Evolutionary conservation across 345 rosid genomes (phyloP).

Genomic region (Viola odorata): DNA sequence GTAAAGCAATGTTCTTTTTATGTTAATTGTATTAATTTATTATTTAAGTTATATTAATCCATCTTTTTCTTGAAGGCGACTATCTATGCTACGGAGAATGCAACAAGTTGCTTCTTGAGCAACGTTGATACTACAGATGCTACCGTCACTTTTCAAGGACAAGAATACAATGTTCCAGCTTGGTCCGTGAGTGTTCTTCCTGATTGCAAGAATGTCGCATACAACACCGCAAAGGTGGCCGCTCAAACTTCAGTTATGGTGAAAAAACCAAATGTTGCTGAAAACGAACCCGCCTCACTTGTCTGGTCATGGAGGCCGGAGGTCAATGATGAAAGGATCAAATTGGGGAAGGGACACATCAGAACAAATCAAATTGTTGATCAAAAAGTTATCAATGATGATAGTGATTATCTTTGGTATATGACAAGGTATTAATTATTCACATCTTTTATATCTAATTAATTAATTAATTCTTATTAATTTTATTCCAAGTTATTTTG

Average conservation of each 20-base stretch:
- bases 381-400: conserved; percentile 3
- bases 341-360: conserved; percentile 3
- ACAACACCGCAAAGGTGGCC: conserved; percentile 13
- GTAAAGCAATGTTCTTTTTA: too few relatives aligned
- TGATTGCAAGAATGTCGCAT: conserved; percentile 14
- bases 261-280: neutral
- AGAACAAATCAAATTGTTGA: conserved; percentile 6
- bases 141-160: conserved; percentile 2
- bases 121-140: neutral
- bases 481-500: too few relatives aligned
- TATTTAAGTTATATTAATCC: too few relatives aligned
- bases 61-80: too few relatives aligned
- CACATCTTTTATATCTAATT: too few relatives aligned
- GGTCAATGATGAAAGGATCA: neutral
- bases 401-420: conserved; percentile 3
- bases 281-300: neutral
- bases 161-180: conserved; percentile 10
- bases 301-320: conserved; percentile 13
- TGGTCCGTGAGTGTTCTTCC: conserved; percentile 18
- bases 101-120: conserved; percentile 6
- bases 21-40: too few relatives aligned
- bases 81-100: too few relatives aligned
- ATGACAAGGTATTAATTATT: conserved; percentile 1
- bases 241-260: conserved; percentile 5
- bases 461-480: too few relatives aligned